Evolutionary conservation across 495 filamentous ascomycete species (phyloP).

Genomic region (Penicillium chermesinum): DNA sequence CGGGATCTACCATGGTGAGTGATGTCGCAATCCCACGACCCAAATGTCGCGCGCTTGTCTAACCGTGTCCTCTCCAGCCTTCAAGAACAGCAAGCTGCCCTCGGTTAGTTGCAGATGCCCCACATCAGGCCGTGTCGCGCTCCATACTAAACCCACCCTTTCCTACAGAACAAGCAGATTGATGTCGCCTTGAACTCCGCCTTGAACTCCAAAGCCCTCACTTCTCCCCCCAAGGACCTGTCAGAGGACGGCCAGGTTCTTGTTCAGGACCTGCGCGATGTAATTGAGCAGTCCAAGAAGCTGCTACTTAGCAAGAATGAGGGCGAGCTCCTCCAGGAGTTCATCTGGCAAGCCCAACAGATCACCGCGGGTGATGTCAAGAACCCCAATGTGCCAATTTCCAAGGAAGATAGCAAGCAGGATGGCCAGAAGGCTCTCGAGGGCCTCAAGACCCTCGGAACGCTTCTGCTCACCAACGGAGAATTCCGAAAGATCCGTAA

Average conservation of each 20-base stretch:
- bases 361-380: slow-evolving; percentile 55
- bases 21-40: not conserved
- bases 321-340: slow-evolving; percentile 89
- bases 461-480: slow-evolving; percentile 88
- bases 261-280: slow-evolving; percentile 69
- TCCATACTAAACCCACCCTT: slow-evolving; percentile 5
- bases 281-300: slow-evolving; percentile 82
- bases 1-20: slow-evolving; percentile 71
- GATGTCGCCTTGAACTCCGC: slow-evolving; percentile 88
- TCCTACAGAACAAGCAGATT: slow-evolving; percentile 79
- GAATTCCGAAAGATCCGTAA: slow-evolving; percentile 91
- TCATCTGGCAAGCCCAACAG: slow-evolving; percentile 86
- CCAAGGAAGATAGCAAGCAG: slow-evolving; percentile 69
- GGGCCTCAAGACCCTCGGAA: slow-evolving; percentile 84
- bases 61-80: slow-evolving; percentile 50
- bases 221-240: slow-evolving; percentile 69
- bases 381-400: slow-evolving; percentile 59
- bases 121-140: not conserved
- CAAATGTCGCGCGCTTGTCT: slow-evolving; percentile 6
- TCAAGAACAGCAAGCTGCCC: slow-evolving; percentile 84
- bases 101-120: slow-evolving; percentile 56
- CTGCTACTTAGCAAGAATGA: slow-evolving; percentile 93
- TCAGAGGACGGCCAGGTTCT: slow-evolving; percentile 76
- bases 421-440: slow-evolving; percentile 77
- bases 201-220: slow-evolving; percentile 59